Evolutionary conservation across 2,329 filamentous ascomycete species (phyloP), one percentile per base, ranked within the genome.

Genomic region (Cyanodermella asteris): DNA sequence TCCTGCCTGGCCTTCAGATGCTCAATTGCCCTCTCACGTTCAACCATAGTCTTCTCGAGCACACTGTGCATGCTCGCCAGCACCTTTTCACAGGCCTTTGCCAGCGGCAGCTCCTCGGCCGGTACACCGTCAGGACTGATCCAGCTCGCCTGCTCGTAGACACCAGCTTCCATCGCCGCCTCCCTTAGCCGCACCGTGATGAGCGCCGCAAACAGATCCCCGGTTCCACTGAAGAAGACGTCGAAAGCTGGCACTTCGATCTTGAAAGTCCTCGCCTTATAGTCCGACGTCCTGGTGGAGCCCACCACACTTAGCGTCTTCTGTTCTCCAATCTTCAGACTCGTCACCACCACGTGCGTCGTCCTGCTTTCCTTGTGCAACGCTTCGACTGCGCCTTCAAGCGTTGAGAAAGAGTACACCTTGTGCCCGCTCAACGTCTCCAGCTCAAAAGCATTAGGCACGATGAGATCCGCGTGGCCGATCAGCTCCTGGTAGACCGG

Each of bases 391-490:
- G 82, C 82, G 31, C 63, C 50, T 16, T 65, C 65, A 32, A 94
- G 63, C 16, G 68, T 73, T 21, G 58, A 49, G 45, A 87, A 64
- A 43, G 81, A 75, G 24, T 59, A 63, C 34, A 94, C 91, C 36
- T 73, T 72, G 32, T 81, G 68, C n/a, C 71, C 78, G 6, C 78
- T 87, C n/a, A n/a, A n/a, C n/a, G n/a, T n/a, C n/a, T n/a, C n/a
- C 21, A 82, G 80, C 54, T 97, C 87, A 37, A 93, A 97, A 39
- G 94, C 84, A 44, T 97, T 97, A 4, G 87, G 87, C 10, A 94
- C 53, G 28, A 97, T 90, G 36, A 97, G 49, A 47, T 97, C 87
- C 3, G 87, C 84, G 38, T 84, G 62, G 18, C 61, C 61, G 13
- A 94, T 56, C 29, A 91, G 57, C 13, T 58, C 58, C 50, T 80